phyloP scores from a whole-genome alignment of 208 protist genomes.

The Crithidia acanthocephali region DNA sequence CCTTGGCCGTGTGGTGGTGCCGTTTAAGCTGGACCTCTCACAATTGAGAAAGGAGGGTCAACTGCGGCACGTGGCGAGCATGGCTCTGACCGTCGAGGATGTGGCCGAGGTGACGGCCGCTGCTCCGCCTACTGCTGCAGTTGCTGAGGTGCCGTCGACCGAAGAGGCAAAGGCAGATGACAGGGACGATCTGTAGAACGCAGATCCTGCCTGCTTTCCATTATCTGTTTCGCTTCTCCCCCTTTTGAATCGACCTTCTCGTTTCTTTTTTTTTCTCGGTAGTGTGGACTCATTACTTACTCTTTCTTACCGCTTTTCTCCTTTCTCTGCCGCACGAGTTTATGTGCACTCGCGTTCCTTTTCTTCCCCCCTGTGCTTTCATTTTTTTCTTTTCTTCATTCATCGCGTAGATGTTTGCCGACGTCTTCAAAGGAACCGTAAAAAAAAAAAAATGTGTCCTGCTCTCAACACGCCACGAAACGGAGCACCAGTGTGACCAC shows the following conservation, averaged over 20 bases:
- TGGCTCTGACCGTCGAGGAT: constrained; percentile 15
- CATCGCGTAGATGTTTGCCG: no score
- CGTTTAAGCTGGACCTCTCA: constrained; percentile 48
- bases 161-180: neutral
- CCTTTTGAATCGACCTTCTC: neutral
- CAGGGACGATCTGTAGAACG: constrained; percentile 5
- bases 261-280: constrained; percentile 10
- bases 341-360: no score
- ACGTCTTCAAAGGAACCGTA: no score
- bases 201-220: constrained; percentile 5
- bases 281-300: no score
- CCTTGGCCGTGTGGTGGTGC: constrained; percentile 67
- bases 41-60: constrained; percentile 14
- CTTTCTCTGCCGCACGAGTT: no score
- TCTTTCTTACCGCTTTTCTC: no score
- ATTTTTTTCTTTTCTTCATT: neutral
- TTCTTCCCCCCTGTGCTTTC: no score
- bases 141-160: neutral
- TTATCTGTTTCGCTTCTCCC: neutral
- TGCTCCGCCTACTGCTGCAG: no score
- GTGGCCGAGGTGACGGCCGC: neutral
- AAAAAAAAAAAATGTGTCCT: no score
- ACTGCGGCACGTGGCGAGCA: constrained; percentile 10
- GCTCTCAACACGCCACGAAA: no score
- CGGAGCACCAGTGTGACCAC: no score